Evolutionary conservation across 2,329 filamentous ascomycete species (phyloP).

Genomic region (Pseudofabraea citricarpa): DNA sequence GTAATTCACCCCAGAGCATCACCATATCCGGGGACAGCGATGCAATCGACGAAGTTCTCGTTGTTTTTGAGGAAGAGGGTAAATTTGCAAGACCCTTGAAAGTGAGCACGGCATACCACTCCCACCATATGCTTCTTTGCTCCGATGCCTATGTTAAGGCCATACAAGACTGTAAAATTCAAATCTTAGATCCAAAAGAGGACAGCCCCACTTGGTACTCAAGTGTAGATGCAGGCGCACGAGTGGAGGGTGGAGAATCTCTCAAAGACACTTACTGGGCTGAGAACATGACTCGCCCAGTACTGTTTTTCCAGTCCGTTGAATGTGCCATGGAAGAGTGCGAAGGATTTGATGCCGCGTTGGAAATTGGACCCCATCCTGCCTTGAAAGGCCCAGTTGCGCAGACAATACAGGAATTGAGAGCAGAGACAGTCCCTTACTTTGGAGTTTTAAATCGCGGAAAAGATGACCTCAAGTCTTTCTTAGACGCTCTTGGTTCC

Average conservation of each 20-base stretch:
- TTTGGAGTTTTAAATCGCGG: constrained; percentile 9
- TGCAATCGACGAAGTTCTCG: constrained; percentile 9
- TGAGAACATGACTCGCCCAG: constrained; percentile 35
- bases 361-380: constrained; percentile 20
- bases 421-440: constrained; percentile 7
- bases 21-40: constrained; percentile 24
- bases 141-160: constrained; percentile 10
- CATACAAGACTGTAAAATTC: constrained; percentile 8
- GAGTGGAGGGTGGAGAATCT: background rate
- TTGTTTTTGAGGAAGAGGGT: constrained; percentile 4
- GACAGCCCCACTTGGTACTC: constrained; percentile 33
- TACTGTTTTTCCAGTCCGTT: constrained; percentile 38
- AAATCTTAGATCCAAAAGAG: constrained; percentile 11
- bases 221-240: constrained; percentile 6
- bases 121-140: constrained; percentile 17
- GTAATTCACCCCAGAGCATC: constrained; percentile 20
- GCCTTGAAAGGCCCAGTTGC: constrained; percentile 15
- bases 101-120: constrained; percentile 24
- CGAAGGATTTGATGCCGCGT: constrained; percentile 5
- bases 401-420: constrained; percentile 11
- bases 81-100: constrained; percentile 15
- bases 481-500: constrained; percentile 7
- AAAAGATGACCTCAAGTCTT: constrained; percentile 3
- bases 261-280: constrained; percentile 16
- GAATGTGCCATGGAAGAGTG: constrained; percentile 5